Conservation (phyloP, 106 monocot genomes). For the Allium sativum region DNA sequence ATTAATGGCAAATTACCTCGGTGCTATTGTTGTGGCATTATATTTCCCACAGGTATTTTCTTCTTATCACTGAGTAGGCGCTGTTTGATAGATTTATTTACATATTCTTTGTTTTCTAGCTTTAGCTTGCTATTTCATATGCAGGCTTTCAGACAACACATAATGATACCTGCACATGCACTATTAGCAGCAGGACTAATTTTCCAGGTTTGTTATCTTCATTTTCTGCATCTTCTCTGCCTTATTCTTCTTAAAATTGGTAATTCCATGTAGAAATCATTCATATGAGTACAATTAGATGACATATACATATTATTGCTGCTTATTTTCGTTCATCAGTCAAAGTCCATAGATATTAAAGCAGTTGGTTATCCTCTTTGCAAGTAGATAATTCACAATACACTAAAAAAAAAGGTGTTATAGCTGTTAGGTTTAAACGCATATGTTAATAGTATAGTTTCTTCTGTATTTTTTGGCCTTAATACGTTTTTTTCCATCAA, state of each 20-base stretch:
- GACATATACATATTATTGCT: no score
- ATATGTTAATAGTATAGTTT: no score
- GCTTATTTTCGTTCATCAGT: no score
- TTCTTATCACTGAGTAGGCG: neutral
- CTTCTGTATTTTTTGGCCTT: no score
- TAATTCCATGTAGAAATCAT: no score
- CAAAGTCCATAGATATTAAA: no score
- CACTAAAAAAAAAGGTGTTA: no score
- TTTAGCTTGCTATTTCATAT: constrained; percentile 6
- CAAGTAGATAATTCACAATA: no score
- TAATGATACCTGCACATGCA: constrained; percentile 84
- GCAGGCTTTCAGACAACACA: constrained; percentile 70
- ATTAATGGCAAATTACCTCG: constrained; percentile 69
- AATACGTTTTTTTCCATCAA: no score
- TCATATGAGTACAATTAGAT: no score
- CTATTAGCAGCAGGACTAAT: constrained; percentile 61
- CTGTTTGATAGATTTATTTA: neutral
- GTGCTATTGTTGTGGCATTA: constrained; percentile 67
- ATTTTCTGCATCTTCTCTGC: neutral
- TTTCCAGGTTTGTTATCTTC: constrained; percentile 54
- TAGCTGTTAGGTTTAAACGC: no score
- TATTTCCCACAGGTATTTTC: constrained; percentile 74
- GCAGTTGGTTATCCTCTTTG: no score
- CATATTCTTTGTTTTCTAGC: neutral
- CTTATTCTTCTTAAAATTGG: neutral